Evolutionary conservation across 1,284 basidiomycete genomes (phyloP), one percentile per base, ranked within the genome.

Genomic region (Porogramme epimiltina): DNA sequence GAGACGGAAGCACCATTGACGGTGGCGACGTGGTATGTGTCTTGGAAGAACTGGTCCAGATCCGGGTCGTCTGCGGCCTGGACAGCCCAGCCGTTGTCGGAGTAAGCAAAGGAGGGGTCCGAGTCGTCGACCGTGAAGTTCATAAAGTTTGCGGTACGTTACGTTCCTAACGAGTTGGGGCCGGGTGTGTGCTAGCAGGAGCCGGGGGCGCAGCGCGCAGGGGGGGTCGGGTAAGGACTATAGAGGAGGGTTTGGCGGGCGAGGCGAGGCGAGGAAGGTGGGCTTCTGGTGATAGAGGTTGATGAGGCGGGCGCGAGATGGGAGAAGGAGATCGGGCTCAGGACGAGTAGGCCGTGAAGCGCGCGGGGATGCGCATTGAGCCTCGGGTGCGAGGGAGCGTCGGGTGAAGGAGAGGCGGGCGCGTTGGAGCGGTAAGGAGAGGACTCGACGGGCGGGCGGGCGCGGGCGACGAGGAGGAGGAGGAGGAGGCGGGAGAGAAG

Each of bases 71-170:
- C 23, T 25, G 59, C 26, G 23, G 45, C 37, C 54, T 66, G 66
- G 6, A 57, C 45, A 10, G 59, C 63, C 67, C 67, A 68, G 42
- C 49, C 55, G 48, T 40, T 43, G 18, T 49, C 2, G 16, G 64
- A 61, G 54, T 65, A 69, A 19, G 52, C 44, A 33, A 69, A 60
- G 46, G 61, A 49, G 24, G 58, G 40, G 37, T 63, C 60, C 11
- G 62, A 51, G 60, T 66, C 66, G 64, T 69, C 67, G 45, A 69
- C 55, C 36, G 65, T 65, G 54, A 65, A 64, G 59, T 65, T 69
- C 62, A 65, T 64, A 37, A 23, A 43, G 41, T 25, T 18, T 16
- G 6, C 11, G 3, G 22, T 26, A 41, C 33, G 33, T 37, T 13
- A 16, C 34, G 34, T 18, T 20, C 11, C 2, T 5, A 23, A 13